Base-by-base conservation (phyloP, 176 grass and related monocot species). In the Carex pumila region DNA sequence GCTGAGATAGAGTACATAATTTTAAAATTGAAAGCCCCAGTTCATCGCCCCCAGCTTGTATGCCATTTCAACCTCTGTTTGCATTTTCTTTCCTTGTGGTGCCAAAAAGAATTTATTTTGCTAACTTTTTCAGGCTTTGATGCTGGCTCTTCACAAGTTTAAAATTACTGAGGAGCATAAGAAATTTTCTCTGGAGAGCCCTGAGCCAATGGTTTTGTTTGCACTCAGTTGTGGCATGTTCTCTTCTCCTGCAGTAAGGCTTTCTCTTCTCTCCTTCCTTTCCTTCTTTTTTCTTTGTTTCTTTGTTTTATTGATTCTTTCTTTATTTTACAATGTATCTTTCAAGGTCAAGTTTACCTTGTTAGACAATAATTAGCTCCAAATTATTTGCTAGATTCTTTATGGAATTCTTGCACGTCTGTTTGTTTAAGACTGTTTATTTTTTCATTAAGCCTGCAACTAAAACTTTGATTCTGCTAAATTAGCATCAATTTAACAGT, bases 231-330 rank as follows among this genome's bases (percentile, higher is more conserved):
- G 91, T 58, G 93, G 96, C 79, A 93, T 93, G 93, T 93, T 89
- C 64, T 99, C 96, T 90, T 99, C 96, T 19, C 96, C 96, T 81
- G 96, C 96, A 22, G 96, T 98, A 84, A 99, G 87, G 88, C 71
- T 63, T 69, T 12, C 41, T 59, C 56, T 72, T 1, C 58, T 34
- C 29, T 21, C 7, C 12, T 67, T 54, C 7, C 34, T 22, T 37
- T 68, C 22, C 21, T 58, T 72, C 9, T 30, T 58, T n/a, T 53
- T 31, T 54, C 22, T 54, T 53, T 55, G 10, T 31, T 54, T 54
- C 43, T 39, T 39, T 39, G 37, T 39, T 39, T 4, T 62, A 7
- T 8, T n/a, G 7, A 7, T 62, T 62, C n/a, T 72, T 47, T 72
- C 25, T 12, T 55, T 76, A 4, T 54, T 54, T 54, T 76, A 14